Conservation (phyloP, 768 basidiomycete genomes). For the Tremella fuciformis region DNA sequence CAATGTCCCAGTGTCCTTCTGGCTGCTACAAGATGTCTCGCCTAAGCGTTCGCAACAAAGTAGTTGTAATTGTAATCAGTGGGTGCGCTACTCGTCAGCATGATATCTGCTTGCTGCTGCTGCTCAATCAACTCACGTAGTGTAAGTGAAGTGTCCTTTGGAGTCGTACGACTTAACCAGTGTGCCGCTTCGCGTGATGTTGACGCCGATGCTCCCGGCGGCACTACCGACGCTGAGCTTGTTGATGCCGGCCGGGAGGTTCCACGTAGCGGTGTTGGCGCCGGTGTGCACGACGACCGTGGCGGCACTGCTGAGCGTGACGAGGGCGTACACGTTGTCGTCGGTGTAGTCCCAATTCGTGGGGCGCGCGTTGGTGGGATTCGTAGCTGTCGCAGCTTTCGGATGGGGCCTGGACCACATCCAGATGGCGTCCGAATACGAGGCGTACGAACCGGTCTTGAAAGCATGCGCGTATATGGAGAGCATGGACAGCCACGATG, state of each 20-base stretch:
- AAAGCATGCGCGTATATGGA: conserved; percentile 46
- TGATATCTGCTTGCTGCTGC: not conserved
- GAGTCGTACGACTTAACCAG: conserved; percentile 33
- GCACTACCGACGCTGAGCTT: conserved; percentile 37
- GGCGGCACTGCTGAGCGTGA: conserved; percentile 29
- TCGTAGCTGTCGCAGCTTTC: conserved; percentile 32
- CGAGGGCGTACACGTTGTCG: conserved; percentile 47
- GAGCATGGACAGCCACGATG: conserved; percentile 36
- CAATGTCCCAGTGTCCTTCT: conserved; percentile 4
- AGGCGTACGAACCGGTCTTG: conserved; percentile 49
- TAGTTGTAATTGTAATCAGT: conserved; percentile 49
- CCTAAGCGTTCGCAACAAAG: conserved; percentile 31
- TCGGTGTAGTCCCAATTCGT: conserved; percentile 32
- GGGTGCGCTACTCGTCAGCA: conserved; percentile 23
- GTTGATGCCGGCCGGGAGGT: conserved; percentile 30
- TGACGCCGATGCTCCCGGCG: conserved; percentile 34
- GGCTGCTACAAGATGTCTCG: conserved; percentile 10
- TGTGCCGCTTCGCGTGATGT: conserved; percentile 26
- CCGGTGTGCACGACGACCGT: conserved; percentile 36
- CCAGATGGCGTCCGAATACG: conserved; percentile 38
- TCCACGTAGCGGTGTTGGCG: conserved; percentile 25
- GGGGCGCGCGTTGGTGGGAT: conserved; percentile 35
- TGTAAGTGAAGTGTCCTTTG: conserved; percentile 32
- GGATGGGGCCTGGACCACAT: conserved; percentile 50
- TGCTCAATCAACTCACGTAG: conserved; percentile 26